Evolutionary conservation across 192 early-diverging fungal species (phyloP).

Genomic region (Backusella sp.): DNA sequence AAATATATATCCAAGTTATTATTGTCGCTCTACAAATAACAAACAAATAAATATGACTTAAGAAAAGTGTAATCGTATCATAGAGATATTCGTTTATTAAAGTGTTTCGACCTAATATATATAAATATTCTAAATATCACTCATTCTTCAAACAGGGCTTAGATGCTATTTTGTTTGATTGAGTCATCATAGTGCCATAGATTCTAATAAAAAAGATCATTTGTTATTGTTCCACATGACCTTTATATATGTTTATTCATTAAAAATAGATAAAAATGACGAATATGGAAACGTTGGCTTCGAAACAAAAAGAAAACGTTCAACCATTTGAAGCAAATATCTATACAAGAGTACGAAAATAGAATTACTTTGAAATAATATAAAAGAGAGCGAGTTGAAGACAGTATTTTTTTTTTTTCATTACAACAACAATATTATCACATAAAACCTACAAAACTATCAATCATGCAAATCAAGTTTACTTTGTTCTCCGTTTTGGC

Average conservation of each 20-base stretch:
- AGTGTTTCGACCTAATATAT: neutral
- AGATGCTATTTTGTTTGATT: neutral
- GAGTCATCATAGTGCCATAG: neutral
- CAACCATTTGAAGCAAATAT: neutral
- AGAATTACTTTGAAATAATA: neutral
- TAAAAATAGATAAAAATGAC: neutral
- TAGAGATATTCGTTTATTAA: neutral
- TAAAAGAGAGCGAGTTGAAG: neutral
- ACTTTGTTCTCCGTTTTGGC: neutral
- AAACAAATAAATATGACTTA: neutral
- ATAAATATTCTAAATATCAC: neutral
- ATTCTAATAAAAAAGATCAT: neutral
- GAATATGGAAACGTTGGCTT: neutral
- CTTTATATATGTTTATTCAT: neutral
- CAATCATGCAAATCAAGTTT: slow-evolving; percentile 1
- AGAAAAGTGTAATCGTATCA: neutral
- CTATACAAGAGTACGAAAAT: neutral
- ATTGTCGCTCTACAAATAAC: neutral
- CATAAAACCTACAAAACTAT: neutral
- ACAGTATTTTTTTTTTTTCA: neutral
- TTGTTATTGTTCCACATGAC: neutral
- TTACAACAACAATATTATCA: neutral
- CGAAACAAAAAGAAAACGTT: neutral
- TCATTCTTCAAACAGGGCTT: neutral
- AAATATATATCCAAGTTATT: neutral